Evolutionary conservation across 116 monocot species (phyloP), one percentile per base, ranked within the genome.

Genomic region (Dioscorea cayenensis): DNA sequence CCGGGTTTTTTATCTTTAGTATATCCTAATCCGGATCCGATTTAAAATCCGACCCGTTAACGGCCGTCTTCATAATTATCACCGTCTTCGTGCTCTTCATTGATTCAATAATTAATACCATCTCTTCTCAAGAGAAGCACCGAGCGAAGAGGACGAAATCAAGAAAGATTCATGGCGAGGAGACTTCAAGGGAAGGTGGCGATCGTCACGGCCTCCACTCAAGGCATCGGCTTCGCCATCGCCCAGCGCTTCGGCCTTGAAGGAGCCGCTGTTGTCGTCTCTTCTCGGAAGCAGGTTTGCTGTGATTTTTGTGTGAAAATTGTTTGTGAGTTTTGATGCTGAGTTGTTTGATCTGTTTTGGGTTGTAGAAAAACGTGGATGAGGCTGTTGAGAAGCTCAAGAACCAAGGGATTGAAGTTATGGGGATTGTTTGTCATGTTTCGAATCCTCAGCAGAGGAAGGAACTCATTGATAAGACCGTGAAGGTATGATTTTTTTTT

Each of bases 191-290:
- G 89, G 21, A 95, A 89, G 76, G 95, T 95, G 14, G 95, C 95
- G 13, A 81, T 95, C 77, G 92, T 95, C 60, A 95, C 95, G 66
- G 95, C 92, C 1, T 95, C 95, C 14, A 92, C 89, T 13, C 95
- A 92, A 37, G 95, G 95, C 14, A 95, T 95, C 75, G 95, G 95
- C 25, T 85, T 89, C 72, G 86, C 81, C 55, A 91, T 95, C 75
- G 89, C 83, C 69, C 78, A 92, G 78, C 82, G 95, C 29, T 82
- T 95, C 62, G 95, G 89, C 60, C 51, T 69, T 32, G 92, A 95
- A 37, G 95, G 95, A 51, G 95, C 95, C 65, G 66, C 87, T 20
- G 85, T 95, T 76, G 87, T 95, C 52, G 63, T 95, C 84, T 95
- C 95, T 55, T 95, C 95, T 28, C 79, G 95, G 19, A 89, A 84